Conservation (phyloP, 1,139 yeast species). For the Yamadazyma epiphylla region DNA sequence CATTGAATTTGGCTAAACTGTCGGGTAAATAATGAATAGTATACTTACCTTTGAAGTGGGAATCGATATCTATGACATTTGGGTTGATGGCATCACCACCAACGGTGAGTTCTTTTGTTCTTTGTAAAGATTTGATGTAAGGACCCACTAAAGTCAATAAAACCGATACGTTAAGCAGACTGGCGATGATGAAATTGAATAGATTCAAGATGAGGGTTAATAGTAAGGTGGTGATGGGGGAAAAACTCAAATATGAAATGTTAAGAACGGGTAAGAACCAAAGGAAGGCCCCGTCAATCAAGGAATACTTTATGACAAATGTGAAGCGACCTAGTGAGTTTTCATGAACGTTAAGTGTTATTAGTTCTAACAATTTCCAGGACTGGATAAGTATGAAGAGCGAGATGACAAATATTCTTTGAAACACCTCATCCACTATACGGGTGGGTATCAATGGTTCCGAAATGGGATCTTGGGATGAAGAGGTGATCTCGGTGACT, state of each 20-base stretch:
- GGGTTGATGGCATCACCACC: constrained; percentile 52
- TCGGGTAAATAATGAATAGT: constrained; percentile 90
- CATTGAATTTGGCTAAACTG: constrained; percentile 81
- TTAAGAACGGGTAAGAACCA: constrained; percentile 70
- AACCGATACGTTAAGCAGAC: constrained; percentile 34
- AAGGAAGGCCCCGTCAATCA: constrained; percentile 68
- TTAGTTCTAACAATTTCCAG: constrained; percentile 74
- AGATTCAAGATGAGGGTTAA: constrained; percentile 32
- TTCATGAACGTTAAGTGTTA: constrained; percentile 35
- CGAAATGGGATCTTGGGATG: not conserved
- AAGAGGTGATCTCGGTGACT: constrained; percentile 7
- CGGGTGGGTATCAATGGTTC: constrained; percentile 46
- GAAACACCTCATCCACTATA: constrained; percentile 76
- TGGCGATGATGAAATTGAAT: constrained; percentile 40
- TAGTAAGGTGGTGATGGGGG: constrained; percentile 50
- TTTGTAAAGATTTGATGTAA: constrained; percentile 45
- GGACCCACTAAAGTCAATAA: constrained; percentile 32
- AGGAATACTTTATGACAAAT: constrained; percentile 65
- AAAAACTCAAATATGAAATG: constrained; percentile 67
- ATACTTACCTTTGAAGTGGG: constrained; percentile 81
- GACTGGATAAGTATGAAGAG: constrained; percentile 73
- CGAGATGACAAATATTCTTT: constrained; percentile 61
- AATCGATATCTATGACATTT: constrained; percentile 53
- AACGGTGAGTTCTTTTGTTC: constrained; percentile 61
- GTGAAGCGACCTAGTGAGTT: constrained; percentile 43